Conservation (phyloP, 129 eudicot species). For the Flaveria trinervia region DNA sequence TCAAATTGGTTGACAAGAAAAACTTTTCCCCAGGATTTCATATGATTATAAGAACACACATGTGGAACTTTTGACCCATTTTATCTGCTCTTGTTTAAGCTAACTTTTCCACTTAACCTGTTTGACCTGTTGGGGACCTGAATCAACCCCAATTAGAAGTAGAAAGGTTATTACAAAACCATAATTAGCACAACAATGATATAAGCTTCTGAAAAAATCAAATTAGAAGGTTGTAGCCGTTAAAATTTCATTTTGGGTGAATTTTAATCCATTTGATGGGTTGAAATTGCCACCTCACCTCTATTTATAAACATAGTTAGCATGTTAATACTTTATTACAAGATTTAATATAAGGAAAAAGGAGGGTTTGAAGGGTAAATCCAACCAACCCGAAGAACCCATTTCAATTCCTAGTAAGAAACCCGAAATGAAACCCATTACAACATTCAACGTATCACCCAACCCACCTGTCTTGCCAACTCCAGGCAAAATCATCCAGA, state of each 20-base stretch:
- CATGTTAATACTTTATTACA: neutral
- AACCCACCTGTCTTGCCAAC: neutral
- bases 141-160: too few species aligned
- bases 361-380: too few species aligned
- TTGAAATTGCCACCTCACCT: neutral
- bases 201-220: neutral
- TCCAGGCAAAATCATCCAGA: neutral
- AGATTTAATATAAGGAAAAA: neutral
- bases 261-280: neutral
- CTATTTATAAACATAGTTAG: neutral
- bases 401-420: neutral
- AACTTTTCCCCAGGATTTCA: neutral
- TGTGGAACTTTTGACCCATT: conserved; percentile 4
- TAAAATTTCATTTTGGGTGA: neutral
- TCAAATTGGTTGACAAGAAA: neutral
- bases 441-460: neutral
- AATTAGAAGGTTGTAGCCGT: neutral
- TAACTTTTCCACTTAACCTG: neutral
- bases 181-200: neutral
- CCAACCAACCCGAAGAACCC: neutral
- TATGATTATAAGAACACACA: neutral
- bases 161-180: neutral
- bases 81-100: neutral
- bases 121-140: too few species aligned
- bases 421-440: neutral